These are phyloP conservation scores for Hemileccinum impolitum DNA, from an alignment of 768 basidiomycete species.

Conservation along the genomic window DNA sequence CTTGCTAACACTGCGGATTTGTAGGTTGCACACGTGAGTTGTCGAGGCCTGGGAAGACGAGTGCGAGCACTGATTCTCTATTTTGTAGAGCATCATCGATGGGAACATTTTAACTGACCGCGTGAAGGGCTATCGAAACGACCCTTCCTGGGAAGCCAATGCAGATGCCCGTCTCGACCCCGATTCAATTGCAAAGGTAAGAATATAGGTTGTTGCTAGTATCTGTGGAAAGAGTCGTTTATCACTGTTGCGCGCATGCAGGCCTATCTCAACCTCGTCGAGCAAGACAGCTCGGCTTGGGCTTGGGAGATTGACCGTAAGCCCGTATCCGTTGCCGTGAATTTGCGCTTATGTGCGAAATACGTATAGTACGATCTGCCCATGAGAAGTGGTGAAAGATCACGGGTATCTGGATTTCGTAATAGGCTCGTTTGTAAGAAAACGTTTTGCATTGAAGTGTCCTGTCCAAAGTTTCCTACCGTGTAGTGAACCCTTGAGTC, in stretches of 20 bases:
- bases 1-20: slow-evolving; percentile 1
- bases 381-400: slow-evolving; percentile 49
- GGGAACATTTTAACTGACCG: slow-evolving; percentile 48
- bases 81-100: slow-evolving; percentile 60
- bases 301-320: slow-evolving; percentile 79
- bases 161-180: slow-evolving; percentile 52
- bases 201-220: slow-evolving; percentile 16
- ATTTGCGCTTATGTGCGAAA: not conserved
- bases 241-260: slow-evolving; percentile 24
- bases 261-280: slow-evolving; percentile 63
- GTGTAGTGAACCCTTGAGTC: not conserved
- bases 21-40: slow-evolving; percentile 64
- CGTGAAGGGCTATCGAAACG: slow-evolving; percentile 28
- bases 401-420: not conserved
- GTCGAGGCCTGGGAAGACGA: not conserved
- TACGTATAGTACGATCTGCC: slow-evolving; percentile 43
- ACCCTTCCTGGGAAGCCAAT: slow-evolving; percentile 42
- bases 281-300: slow-evolving; percentile 70
- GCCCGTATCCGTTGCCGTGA: slow-evolving; percentile 21
- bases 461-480: not conserved
- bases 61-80: not conserved
- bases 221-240: not conserved
- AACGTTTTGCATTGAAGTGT: not conserved
- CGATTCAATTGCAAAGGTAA: slow-evolving; percentile 65
- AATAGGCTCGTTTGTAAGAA: not conserved